A percentile compares a stretch with the other conserved stretches of the same genome.
Evolutionary conservation across 2,329 filamentous ascomycete genomes (phyloP).

Genomic region (Pseudogymnoascus verrucosus): DNA sequence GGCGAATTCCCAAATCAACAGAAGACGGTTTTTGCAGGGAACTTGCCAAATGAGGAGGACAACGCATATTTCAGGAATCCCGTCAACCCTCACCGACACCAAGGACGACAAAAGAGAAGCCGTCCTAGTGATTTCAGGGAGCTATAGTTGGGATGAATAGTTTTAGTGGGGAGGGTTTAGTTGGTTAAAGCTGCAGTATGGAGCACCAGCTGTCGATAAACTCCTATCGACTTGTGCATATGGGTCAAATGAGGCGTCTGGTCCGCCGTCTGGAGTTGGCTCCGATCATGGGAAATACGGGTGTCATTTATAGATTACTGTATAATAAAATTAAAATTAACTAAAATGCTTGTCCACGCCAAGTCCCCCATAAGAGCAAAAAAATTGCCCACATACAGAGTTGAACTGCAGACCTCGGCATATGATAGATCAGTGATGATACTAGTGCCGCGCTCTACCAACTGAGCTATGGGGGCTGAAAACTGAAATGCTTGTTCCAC

Average conservation of each 20-base stretch:
- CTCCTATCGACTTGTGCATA: background rate
- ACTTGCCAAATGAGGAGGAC: constrained; percentile 61
- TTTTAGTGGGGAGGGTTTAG: background rate
- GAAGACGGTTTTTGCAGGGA: constrained; percentile 37
- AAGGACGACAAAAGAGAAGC: constrained; percentile 69
- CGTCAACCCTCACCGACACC: constrained; percentile 86
- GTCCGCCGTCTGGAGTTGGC: background rate
- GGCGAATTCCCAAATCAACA: constrained; percentile 49
- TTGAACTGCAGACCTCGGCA: too few relatives aligned
- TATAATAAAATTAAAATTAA: background rate
- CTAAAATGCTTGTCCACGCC: background rate
- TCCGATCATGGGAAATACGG: background rate
- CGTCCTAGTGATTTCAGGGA: constrained; percentile 88
- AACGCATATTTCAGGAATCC: constrained; percentile 94
- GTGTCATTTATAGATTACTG: background rate
- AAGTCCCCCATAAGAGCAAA: too few relatives aligned
- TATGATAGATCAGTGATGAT: too few relatives aligned
- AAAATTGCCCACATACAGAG: too few relatives aligned
- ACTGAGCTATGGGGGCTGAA: too few relatives aligned
- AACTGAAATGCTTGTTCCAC: background rate
- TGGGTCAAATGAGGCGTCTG: constrained; percentile 1
- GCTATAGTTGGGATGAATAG: constrained; percentile 39
- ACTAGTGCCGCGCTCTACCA: too few relatives aligned
- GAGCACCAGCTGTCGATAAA: constrained; percentile 7
- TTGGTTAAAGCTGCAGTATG: constrained; percentile 1